A percentile compares a stretch with the other conserved stretches of the same genome.
phyloP scores from a whole-genome alignment of 1,284 basidiomycete species.

The Melampsora occidentalis region DNA sequence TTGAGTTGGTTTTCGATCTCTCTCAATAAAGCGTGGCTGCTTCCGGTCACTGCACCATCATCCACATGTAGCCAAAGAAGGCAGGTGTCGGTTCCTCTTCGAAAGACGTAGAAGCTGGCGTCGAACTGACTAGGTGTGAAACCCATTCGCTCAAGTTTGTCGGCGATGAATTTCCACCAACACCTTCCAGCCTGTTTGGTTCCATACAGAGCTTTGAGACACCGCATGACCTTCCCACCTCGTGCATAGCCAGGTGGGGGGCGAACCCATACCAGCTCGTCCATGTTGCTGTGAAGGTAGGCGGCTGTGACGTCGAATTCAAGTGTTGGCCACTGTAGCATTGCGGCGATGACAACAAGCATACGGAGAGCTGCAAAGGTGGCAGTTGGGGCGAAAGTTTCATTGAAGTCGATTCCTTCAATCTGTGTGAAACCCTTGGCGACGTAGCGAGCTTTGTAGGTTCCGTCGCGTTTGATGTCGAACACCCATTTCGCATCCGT shows the following conservation, averaged over 20 bases:
- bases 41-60: not conserved
- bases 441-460: not conserved
- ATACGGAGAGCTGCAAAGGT: constrained; percentile 2
- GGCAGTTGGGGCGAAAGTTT: constrained; percentile 18
- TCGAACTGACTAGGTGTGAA: not conserved
- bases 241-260: not conserved
- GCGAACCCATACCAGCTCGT: constrained; percentile 1
- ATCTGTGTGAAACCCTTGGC: not conserved
- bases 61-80: constrained; percentile 11
- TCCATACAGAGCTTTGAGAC: constrained; percentile 14
- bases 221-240: not conserved
- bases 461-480: not conserved
- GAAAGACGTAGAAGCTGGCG: not conserved
- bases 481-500: constrained; percentile 4
- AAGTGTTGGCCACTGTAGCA: not conserved
- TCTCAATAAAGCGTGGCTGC: not conserved
- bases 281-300: constrained; percentile 14
- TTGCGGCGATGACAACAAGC: not conserved
- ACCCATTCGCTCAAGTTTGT: not conserved
- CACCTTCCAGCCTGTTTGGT: not conserved
- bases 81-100: not conserved
- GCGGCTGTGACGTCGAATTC: constrained; percentile 18
- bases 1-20: not conserved
- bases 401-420: not conserved
- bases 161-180: constrained; percentile 5